These are phyloP conservation scores for Cladosporium sp. DNA, from an alignment of 2,329 filamentous ascomycete species.

Conservation along the genomic window DNA sequence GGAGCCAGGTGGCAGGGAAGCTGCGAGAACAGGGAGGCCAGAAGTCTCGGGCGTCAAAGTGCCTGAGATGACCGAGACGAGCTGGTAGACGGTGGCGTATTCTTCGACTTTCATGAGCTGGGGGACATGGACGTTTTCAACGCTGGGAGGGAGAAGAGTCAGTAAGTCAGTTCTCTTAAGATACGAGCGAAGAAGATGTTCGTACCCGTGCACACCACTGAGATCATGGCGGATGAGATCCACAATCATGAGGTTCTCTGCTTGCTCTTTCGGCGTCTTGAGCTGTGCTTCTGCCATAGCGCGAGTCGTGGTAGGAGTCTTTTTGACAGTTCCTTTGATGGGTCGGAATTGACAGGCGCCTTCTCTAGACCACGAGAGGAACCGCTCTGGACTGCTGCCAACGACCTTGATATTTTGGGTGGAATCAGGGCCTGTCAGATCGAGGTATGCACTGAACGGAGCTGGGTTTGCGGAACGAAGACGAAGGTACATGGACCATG, in stretches of 20 bases:
- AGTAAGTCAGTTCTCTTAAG: not conserved
- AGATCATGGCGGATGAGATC: conserved; percentile 94
- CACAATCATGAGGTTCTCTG: conserved; percentile 97
- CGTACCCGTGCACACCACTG: conserved; percentile 77
- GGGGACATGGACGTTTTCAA: conserved; percentile 67
- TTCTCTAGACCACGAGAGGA: conserved; percentile 67
- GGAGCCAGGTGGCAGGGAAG: conserved; percentile 81
- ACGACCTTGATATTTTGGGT: conserved; percentile 62
- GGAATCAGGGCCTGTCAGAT: conserved; percentile 50
- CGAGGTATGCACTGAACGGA: conserved; percentile 81
- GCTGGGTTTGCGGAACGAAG: conserved; percentile 74
- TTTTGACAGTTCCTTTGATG: conserved; percentile 96
- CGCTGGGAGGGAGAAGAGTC: conserved; percentile 23
- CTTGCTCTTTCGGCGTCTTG: conserved; percentile 82
- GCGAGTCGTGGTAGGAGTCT: conserved; percentile 68
- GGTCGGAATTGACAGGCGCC: conserved; percentile 78
- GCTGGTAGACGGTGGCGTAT: conserved; percentile 87
- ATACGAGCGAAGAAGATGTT: no score
- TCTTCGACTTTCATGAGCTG: conserved; percentile 86
- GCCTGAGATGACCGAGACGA: conserved; percentile 85
- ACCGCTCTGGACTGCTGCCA: conserved; percentile 85
- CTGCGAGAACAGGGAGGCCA: conserved; percentile 74
- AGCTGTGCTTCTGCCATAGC: conserved; percentile 72
- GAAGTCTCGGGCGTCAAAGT: conserved; percentile 54
- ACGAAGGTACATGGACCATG: conserved; percentile 72